A percentile compares a stretch with the other conserved stretches of the same genome.
These are phyloP conservation scores for Fraxinus nigra DNA, from an alignment of 305 asterid species.

Conservation along the genomic window DNA sequence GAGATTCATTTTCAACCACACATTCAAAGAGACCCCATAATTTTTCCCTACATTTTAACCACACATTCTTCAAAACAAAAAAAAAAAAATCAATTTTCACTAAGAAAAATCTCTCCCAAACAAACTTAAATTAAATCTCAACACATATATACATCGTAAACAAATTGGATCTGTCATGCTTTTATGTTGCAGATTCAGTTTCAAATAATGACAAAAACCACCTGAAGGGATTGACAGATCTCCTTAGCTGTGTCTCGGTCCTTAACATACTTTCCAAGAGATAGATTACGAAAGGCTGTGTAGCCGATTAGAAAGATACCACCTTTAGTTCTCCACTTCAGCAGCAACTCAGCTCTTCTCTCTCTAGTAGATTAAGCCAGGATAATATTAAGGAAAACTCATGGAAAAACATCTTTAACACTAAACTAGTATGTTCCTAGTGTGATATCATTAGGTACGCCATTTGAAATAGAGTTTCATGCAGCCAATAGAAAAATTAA, in stretches of 20 bases:
- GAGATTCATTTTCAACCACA: not conserved
- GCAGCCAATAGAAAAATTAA: constrained; percentile 4
- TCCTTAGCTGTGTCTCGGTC: constrained; percentile 81
- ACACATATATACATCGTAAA: not conserved
- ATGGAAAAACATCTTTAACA: constrained; percentile 2
- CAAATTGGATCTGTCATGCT: not conserved
- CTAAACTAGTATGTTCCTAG: constrained; percentile 6
- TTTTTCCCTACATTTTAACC: not conserved
- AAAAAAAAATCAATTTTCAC: not conserved
- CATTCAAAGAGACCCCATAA: not conserved
- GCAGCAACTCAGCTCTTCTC: constrained; percentile 66
- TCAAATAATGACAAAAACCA: constrained; percentile 27
- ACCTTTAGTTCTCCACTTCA: constrained; percentile 87
- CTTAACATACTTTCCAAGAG: constrained; percentile 85
- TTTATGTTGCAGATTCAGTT: constrained; percentile 21
- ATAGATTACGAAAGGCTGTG: constrained; percentile 78
- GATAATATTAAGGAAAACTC: constrained; percentile 17
- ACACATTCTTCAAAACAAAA: not conserved
- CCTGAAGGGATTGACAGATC: constrained; percentile 82
- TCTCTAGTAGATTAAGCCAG: constrained; percentile 55
- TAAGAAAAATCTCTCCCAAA: not conserved
- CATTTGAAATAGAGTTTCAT: not conserved
- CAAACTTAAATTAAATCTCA: not conserved
- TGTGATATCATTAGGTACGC: not conserved
- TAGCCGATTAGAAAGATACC: constrained; percentile 92